Conservation (phyloP, 108 stramenopile genomes). For the Cyclotella cryptica region DNA sequence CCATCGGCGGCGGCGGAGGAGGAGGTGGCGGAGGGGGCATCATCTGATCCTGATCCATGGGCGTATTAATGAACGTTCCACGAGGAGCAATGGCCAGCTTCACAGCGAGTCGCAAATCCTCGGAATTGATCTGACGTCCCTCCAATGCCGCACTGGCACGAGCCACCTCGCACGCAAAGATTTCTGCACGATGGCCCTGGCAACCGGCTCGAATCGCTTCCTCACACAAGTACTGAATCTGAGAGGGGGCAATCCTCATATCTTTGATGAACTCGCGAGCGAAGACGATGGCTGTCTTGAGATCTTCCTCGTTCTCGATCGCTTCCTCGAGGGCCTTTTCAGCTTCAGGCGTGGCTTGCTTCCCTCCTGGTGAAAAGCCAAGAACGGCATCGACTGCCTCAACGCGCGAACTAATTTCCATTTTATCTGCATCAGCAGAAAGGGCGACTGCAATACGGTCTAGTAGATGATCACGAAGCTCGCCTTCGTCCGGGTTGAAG, state of each 20-base stretch:
- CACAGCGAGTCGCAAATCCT: conserved; percentile 91
- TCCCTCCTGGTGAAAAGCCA: conserved; percentile 71
- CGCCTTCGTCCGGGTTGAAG: conserved; percentile 98
- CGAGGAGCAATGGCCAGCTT: conserved; percentile 96
- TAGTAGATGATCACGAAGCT: conserved; percentile 93
- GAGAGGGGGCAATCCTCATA: conserved; percentile 78
- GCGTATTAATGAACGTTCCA: conserved; percentile 91
- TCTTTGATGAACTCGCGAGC: conserved; percentile 93
- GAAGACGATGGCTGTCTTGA: conserved; percentile 93
- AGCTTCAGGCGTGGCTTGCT: conserved; percentile 67
- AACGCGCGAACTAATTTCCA: conserved; percentile 82
- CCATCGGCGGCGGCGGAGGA: conserved; percentile 91
- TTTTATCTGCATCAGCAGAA: conserved; percentile 85
- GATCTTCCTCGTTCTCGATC: conserved; percentile 90
- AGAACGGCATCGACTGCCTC: conserved; percentile 89
- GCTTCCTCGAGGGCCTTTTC: conserved; percentile 71
- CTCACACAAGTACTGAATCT: conserved; percentile 96
- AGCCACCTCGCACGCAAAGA: conserved; percentile 94
- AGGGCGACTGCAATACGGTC: conserved; percentile 94
- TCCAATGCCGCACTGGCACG: conserved; percentile 92
- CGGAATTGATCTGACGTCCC: conserved; percentile 85
- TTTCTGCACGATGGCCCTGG: conserved; percentile 97
- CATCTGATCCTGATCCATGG: conserved; percentile 84
- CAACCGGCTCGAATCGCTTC: conserved; percentile 95
- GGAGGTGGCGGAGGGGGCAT: conserved; percentile 92